phyloP scores from a whole-genome alignment of 208 protist species.

The Trypanosoma avium region DNA sequence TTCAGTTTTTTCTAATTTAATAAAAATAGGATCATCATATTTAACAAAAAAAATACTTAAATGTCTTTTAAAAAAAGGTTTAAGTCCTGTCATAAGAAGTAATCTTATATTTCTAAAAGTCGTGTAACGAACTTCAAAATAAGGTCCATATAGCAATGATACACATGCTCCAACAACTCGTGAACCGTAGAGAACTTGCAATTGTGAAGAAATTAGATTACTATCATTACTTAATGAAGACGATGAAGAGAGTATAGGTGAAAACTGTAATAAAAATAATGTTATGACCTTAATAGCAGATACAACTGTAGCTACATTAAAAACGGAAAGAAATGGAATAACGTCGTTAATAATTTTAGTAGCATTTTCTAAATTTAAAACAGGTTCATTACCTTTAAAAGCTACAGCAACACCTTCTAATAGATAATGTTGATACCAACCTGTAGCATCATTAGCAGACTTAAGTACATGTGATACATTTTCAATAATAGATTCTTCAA shows the following conservation, averaged over 20 bases:
- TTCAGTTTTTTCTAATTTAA: conserved; percentile 99
- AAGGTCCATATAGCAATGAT: conserved; percentile 64
- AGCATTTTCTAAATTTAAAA: background rate
- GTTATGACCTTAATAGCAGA: conserved; percentile 91
- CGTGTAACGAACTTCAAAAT: conserved; percentile 97
- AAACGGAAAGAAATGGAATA: conserved; percentile 92
- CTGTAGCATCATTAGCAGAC: conserved; percentile 91
- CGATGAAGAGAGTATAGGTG: conserved; percentile 12
- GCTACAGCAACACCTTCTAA: conserved; percentile 90
- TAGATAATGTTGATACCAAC: conserved; percentile 98
- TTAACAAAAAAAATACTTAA: conserved; percentile 97
- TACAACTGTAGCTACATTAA: conserved; percentile 96
- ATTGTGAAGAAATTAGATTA: conserved; percentile 12
- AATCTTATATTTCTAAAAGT: conserved; percentile 97
- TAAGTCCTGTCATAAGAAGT: conserved; percentile 90
- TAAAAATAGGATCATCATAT: conserved; percentile 99
- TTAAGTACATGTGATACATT: conserved; percentile 89
- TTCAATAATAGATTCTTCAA: conserved; percentile 40
- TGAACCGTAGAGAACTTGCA: conserved; percentile 49
- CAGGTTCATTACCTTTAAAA: conserved; percentile 5
- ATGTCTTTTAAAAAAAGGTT: conserved; percentile 62
- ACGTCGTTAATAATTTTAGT: conserved; percentile 58
- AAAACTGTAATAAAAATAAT: conserved; percentile 49
- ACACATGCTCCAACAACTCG: conserved; percentile 92
- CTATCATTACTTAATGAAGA: background rate